Conservation (phyloP, 1,139 yeast genomes). For the Saccharomycopsis phalli region DNA sequence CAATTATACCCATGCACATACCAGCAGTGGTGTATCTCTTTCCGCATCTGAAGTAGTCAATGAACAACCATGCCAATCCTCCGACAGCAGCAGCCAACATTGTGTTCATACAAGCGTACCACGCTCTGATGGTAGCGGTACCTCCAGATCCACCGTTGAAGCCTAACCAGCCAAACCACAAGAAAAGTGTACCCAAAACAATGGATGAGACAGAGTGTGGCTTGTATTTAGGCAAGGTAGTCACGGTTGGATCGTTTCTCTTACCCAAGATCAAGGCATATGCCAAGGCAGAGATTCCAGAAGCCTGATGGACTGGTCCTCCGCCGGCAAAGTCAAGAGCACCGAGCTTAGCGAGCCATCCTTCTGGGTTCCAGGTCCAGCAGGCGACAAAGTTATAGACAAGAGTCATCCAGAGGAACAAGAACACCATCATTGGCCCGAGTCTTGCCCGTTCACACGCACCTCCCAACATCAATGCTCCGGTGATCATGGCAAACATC, state of each 20-base stretch:
- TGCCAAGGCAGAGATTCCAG: slow-evolving; percentile 92
- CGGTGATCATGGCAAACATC: slow-evolving; percentile 91
- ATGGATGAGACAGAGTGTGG: slow-evolving; percentile 87
- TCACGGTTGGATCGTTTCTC: slow-evolving; percentile 74
- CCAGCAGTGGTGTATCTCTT: slow-evolving; percentile 95
- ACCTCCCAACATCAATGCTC: slow-evolving; percentile 91
- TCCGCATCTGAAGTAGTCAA: slow-evolving; percentile 82
- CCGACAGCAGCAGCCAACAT: slow-evolving; percentile 89
- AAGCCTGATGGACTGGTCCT: slow-evolving; percentile 92
- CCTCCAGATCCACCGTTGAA: slow-evolving; percentile 98
- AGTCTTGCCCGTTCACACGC: slow-evolving; percentile 97
- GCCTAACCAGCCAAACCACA: slow-evolving; percentile 98
- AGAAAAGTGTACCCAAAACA: slow-evolving; percentile 87
- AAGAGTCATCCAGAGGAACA: slow-evolving; percentile 90
- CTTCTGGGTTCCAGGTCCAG: slow-evolving; percentile 94
- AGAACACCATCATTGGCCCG: slow-evolving; percentile 91
- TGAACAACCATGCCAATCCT: slow-evolving; percentile 87
- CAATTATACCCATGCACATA: slow-evolving; percentile 85
- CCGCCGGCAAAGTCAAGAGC: slow-evolving; percentile 96
- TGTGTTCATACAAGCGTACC: slow-evolving; percentile 89
- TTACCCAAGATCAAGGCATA: slow-evolving; percentile 87
- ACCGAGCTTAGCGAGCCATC: slow-evolving; percentile 81
- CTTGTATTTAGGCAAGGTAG: slow-evolving; percentile 74
- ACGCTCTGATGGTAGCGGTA: slow-evolving; percentile 81
- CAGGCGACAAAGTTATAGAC: slow-evolving; percentile 92